phyloP scores from a whole-genome alignment of 2,329 filamentous ascomycete genomes.

The Neurospora crassa region DNA sequence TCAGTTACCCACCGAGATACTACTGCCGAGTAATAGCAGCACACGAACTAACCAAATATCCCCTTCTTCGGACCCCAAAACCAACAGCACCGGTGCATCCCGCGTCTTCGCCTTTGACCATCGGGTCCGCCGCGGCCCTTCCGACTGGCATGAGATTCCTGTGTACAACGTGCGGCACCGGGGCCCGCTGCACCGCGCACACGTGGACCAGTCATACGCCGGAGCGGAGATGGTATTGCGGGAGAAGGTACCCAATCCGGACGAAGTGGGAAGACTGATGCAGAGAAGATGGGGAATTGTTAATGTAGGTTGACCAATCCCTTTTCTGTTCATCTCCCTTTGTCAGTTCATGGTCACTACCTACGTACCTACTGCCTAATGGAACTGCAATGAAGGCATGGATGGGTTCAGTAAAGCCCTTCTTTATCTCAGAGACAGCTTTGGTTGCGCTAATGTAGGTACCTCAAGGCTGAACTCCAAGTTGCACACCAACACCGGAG shows the following conservation, averaged over 20 bases:
- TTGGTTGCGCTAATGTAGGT: background rate
- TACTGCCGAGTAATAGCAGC: background rate
- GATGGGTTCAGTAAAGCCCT: background rate
- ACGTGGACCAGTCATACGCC: conserved; percentile 19
- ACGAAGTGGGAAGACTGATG: conserved; percentile 15
- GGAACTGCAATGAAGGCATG: background rate
- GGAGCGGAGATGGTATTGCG: conserved; percentile 14
- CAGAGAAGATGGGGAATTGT: conserved; percentile 32
- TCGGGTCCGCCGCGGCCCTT: conserved; percentile 21
- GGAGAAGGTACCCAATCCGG: conserved; percentile 10
- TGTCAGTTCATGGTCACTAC: too few relatives aligned
- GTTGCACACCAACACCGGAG: background rate
- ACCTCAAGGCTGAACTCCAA: background rate
- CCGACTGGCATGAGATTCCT: conserved; percentile 52
- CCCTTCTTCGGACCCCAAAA: background rate
- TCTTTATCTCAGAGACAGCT: background rate
- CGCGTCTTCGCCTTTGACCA: conserved; percentile 23
- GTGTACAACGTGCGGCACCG: conserved; percentile 48
- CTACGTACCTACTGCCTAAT: background rate
- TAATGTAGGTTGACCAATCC: conserved; percentile 17
- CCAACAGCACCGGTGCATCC: conserved; percentile 20
- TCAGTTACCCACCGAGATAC: background rate
- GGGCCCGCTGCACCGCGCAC: conserved; percentile 24
- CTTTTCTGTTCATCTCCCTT: background rate
- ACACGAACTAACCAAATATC: background rate